Base-by-base conservation (phyloP, 805 yeast species). In the Zygosaccharomyces pseudorouxii region DNA sequence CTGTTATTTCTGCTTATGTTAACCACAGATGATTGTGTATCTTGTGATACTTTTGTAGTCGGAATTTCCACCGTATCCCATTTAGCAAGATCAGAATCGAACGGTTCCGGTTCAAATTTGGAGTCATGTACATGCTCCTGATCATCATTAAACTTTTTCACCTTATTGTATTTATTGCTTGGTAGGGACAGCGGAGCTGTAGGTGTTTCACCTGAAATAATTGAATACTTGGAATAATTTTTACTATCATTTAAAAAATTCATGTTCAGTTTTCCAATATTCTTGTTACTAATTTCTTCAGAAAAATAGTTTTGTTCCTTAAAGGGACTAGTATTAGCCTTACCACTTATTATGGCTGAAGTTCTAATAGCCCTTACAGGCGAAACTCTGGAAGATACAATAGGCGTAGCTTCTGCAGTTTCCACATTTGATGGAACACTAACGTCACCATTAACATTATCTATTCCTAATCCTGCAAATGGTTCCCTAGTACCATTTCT, bases 341-440 rank as follows among this genome's bases (percentile, higher is more conserved):
- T 46, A 9, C 51, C 53, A 33, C 45, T 52, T 22, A 55, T 38
- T 16, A 53, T 45, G 39, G 51, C 54, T 11, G 63, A 59, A 1
- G 58, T 52, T 36, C 61, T 49, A 7, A 59, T 56, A 0, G 62
- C 60, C 35, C 48, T 53, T 5, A 48, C 48, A 6, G 61, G 59
- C 1, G 60, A 55, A 16, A 47, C 40, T 38, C 37, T 48, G 16
- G 49, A 29, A 3, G 51, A 43, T 16, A 38, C 16, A 12, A 45
- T 30, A 22, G 43, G 42, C 12, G 48, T 40, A 8, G 48, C 41
- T 20, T 31, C 33, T 8, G 48, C 47, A 11, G 47, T 45, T 33
- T 45, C 43, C 12, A 46, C 44, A 35, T 45, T 39, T 16, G 45
- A 42, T 5, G 38, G 31, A 16, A 37, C 38, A 16, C 48, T 51